Base-by-base conservation (phyloP, 2,329 filamentous ascomycete species). In the Pseudogymnoascus sp. region DNA sequence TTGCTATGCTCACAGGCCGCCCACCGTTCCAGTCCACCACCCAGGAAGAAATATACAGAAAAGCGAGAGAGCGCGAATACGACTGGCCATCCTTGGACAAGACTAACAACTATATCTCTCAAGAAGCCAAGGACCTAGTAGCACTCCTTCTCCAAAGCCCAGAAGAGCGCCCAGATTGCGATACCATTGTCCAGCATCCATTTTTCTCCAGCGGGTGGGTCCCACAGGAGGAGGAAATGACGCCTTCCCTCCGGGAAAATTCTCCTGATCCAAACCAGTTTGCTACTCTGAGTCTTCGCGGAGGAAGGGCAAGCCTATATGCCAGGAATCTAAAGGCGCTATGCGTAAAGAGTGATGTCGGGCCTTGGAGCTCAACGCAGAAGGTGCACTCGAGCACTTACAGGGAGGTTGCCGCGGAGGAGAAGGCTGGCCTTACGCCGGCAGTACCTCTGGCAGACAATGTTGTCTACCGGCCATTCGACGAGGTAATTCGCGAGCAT, bases 1-100 rank as follows among this genome's bases (percentile, higher is more conserved):
- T 96, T 75, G 95, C 94, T 57, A 93, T 99, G 84, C 88, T 97
- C 54, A 94, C 94, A 6, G 96, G 94, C 18, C 95, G 93, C 69
- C 93, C 94, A 1, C 94, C 94, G 0, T 99, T 99, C 73, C 94
- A 99, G 75, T 96, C 94, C 11, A 86, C 87, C 11, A 93, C 89
- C 39, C 89, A 89, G 16, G 89, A 94, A 71, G 89, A 93, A 70
- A 94, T 94, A 63, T 94, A 94, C 75, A 84, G 79, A 73, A 84
- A 81, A 73, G 87, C 84, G 60, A 76, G 80, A 67, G 83, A 87
- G 61, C 81, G 88, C 66, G 88, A 91, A 69, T 93, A 92, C 71
- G 86, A 89, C 69, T 93, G 89, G 89, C 89, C 89, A 12, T 81
- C 82, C 62, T 74, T 83, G 25, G 83, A 86, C 60, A 83, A 81